Conservation (phyloP, 129 eudicot genomes). For the Arctium minus region DNA sequence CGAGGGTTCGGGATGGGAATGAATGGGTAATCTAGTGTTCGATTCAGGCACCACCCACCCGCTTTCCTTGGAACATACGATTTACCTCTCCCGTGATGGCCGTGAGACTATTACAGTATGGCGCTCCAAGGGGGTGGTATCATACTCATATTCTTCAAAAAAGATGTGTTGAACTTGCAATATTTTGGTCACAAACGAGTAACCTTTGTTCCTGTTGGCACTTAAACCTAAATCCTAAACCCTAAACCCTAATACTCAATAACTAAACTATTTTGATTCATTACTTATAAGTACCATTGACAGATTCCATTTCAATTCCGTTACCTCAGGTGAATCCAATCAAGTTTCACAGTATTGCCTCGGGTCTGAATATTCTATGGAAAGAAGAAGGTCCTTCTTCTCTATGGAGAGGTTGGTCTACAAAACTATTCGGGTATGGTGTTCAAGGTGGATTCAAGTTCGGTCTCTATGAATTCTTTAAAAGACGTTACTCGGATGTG, state of each 20-base stretch:
- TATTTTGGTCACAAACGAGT: background rate
- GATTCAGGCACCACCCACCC: no score
- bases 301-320: background rate
- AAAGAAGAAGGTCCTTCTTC: conserved; percentile 74
- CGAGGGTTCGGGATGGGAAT: no score
- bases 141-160: no score
- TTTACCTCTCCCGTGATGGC: no score
- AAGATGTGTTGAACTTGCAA: no score
- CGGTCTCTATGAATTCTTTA: conserved; percentile 86
- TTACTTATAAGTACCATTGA: background rate
- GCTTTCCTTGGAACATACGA: no score
- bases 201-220: background rate
- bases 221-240: background rate
- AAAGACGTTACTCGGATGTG: conserved; percentile 54
- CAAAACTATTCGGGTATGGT: conserved; percentile 84
- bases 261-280: background rate
- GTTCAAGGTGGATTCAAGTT: conserved; percentile 88
- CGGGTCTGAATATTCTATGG: conserved; percentile 71
- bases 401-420: conserved; percentile 94
- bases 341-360: conserved; percentile 64
- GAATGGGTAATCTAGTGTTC: no score
- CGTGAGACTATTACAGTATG: no score
- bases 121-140: no score
- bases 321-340: conserved; percentile 68
- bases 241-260: background rate